Evolutionary conservation across 2,329 filamentous ascomycete species (phyloP).

Genomic region (Phialophora macrospora): DNA sequence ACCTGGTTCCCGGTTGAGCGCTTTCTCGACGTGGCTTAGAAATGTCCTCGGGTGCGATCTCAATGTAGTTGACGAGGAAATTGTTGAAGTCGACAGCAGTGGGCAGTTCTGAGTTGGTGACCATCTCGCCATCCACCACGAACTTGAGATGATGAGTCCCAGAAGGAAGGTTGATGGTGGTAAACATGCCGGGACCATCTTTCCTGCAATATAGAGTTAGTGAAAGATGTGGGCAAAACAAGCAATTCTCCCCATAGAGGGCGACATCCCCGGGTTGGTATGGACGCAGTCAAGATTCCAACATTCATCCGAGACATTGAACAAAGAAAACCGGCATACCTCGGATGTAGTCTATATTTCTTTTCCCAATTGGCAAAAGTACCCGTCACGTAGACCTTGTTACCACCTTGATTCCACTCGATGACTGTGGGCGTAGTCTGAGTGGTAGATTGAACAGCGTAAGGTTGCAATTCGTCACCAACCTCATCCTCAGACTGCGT

Average conservation of each 20-base stretch:
- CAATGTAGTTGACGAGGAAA: conserved; percentile 97
- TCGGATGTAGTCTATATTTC: conserved; percentile 83
- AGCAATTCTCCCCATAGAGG: conserved; percentile 9
- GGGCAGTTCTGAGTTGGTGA: conserved; percentile 81
- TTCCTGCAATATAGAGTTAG: conserved; percentile 39
- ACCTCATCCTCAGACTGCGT: conserved; percentile 74
- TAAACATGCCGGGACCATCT: conserved; percentile 65
- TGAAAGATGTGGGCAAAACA: neutral
- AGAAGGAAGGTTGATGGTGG: conserved; percentile 80
- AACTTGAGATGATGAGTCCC: conserved; percentile 98
- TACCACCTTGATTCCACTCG: conserved; percentile 81
- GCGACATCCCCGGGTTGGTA: conserved; percentile 9
- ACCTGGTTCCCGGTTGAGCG: conserved; percentile 44
- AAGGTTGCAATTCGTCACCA: conserved; percentile 71
- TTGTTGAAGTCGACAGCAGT: conserved; percentile 98
- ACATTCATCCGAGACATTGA: conserved; percentile 21
- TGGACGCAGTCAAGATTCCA: conserved; percentile 10
- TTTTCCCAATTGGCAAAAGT: conserved; percentile 98
- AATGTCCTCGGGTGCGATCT: conserved; percentile 79
- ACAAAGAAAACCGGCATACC: conserved; percentile 64
- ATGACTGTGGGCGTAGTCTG: conserved; percentile 82
- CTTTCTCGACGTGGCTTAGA: conserved; percentile 45
- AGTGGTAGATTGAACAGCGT: conserved; percentile 62
- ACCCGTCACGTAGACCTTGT: conserved; percentile 90
- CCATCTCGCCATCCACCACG: conserved; percentile 91